A percentile compares a stretch with the other conserved stretches of the same genome.
Conservation (phyloP, 306 rosid genomes). For the Dalbergia cultrata region DNA sequence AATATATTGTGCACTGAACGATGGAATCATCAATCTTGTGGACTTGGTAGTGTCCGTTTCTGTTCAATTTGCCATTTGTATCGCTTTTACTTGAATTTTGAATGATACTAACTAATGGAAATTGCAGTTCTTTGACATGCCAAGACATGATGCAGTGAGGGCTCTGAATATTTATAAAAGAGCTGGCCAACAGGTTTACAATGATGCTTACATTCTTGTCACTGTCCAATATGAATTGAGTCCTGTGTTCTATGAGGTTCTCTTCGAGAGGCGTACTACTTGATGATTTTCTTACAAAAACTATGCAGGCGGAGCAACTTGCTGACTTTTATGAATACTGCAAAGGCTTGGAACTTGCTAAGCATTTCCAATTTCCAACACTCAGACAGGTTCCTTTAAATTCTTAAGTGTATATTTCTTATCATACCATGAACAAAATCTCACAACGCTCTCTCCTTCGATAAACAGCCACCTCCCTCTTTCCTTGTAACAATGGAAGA, state of each 20-base stretch:
- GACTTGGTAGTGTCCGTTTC: conserved; percentile 75
- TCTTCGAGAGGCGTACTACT: not conserved
- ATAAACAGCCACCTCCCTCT: conserved; percentile 92
- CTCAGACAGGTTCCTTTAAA: conserved; percentile 79
- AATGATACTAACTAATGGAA: conserved; percentile 30
- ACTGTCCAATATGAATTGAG: not conserved
- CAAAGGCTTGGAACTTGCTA: conserved; percentile 93
- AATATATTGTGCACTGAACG: conserved; percentile 93
- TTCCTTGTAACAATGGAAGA: conserved; percentile 94
- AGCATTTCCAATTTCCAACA: conserved; percentile 91
- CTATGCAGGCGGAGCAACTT: conserved; percentile 79
- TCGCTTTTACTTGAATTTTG: not conserved
- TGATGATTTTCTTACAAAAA: conserved; percentile 30
- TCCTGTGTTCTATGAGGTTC: conserved; percentile 19
- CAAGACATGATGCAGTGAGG: conserved; percentile 92
- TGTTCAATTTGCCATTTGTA: conserved; percentile 15
- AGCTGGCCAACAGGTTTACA: conserved; percentile 92
- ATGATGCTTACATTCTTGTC: not conserved
- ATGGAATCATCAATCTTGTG: conserved; percentile 96
- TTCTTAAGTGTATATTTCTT: conserved; percentile 21
- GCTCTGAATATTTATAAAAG: conserved; percentile 88
- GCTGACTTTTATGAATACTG: conserved; percentile 92
- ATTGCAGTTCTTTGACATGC: conserved; percentile 91
- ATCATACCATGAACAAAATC: conserved; percentile 38
- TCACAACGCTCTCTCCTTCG: conserved; percentile 46